phyloP scores from a whole-genome alignment of 805 yeast genomes.

The Candida xyloterini region DNA sequence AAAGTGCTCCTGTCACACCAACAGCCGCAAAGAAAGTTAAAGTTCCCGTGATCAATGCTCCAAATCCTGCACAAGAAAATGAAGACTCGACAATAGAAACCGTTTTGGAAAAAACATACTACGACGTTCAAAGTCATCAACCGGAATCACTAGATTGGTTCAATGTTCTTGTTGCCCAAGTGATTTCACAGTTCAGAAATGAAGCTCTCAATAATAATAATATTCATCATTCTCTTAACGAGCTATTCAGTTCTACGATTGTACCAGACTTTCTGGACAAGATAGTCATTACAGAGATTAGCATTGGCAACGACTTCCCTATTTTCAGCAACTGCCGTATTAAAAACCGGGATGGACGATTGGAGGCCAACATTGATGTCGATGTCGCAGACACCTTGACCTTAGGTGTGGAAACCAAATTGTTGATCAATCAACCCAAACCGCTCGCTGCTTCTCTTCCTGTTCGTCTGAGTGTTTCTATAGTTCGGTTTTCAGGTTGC shows the following conservation, averaged over 20 bases:
- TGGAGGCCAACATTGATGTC: slow-evolving; percentile 88
- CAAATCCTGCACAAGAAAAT: slow-evolving; percentile 11
- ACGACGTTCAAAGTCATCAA: slow-evolving; percentile 81
- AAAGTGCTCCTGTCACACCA: slow-evolving; percentile 45
- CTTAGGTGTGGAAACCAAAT: slow-evolving; percentile 76
- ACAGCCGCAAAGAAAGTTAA: slow-evolving; percentile 25
- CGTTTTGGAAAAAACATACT: slow-evolving; percentile 86
- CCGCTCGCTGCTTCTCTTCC: slow-evolving; percentile 87
- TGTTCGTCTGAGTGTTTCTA: slow-evolving; percentile 76
- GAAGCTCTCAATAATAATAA: slow-evolving; percentile 86
- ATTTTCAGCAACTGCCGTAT: slow-evolving; percentile 92
- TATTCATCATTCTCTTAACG: slow-evolving; percentile 74
- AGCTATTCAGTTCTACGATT: slow-evolving; percentile 56
- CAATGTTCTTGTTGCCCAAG: slow-evolving; percentile 89
- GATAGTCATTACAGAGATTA: slow-evolving; percentile 78
- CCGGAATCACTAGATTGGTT: slow-evolving; percentile 97
- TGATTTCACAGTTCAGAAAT: slow-evolving; percentile 79
- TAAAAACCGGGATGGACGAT: slow-evolving; percentile 45
- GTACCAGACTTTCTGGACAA: slow-evolving; percentile 80
- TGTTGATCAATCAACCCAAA: slow-evolving; percentile 77
- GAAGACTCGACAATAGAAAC: slow-evolving; percentile 27
- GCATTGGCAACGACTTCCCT: slow-evolving; percentile 93
- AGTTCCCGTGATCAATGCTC: slow-evolving; percentile 15
- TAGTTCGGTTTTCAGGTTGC: slow-evolving; percentile 89
- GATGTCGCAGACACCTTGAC: slow-evolving; percentile 85